Base-by-base conservation (phyloP, 225 moss, liverwort and hornwort species). In the Climacium dendroides region DNA sequence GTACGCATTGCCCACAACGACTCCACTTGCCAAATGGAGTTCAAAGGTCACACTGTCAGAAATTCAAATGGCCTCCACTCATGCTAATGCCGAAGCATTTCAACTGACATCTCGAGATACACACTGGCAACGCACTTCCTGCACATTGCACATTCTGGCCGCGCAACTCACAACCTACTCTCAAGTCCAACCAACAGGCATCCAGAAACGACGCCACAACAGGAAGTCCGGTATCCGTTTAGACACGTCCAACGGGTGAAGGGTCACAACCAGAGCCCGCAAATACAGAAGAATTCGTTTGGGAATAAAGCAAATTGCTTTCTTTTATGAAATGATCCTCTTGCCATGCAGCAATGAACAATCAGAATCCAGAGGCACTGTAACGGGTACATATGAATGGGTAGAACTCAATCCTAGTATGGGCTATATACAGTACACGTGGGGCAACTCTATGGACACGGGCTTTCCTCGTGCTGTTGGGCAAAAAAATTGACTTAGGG, bases 361-460 rank as follows among this genome's bases (percentile, higher is more conserved):
- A 91, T 85, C 87, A 88, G 83, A 88, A 86, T 88, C 80, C 83
- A 79, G 86, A 88, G 78, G 86, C 81, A 64, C 80, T 81, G 90
- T 80, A 82, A 83, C 86, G 66, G 86, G 55, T 92, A 92, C 90
- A 89, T 88, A 89, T 89, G 85, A 92, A 90, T 92, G 92, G 90
- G 92, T 63, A 70, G 81, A 79, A 77, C 90, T 86, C 92, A 76
- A 90, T 90, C 85, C 90, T 89, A 90, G 59, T 88, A 87, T 87
- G 78, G 73, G 71, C 88, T 92, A 89, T 90, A 87, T 90, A 90
- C 89, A 92, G 81, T 90, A 92, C 90, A 92, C 81, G 90, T 84
- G 78, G 85, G 85, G 83, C 52, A 58, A 83, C 85, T 85, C 91
- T 83, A 63, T 30, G 87, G 79, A 76, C 89, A 71, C 85, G 80